These are phyloP conservation scores for Didymella exigua DNA, from an alignment of 2,329 filamentous ascomycete genomes.

Conservation along the genomic window DNA sequence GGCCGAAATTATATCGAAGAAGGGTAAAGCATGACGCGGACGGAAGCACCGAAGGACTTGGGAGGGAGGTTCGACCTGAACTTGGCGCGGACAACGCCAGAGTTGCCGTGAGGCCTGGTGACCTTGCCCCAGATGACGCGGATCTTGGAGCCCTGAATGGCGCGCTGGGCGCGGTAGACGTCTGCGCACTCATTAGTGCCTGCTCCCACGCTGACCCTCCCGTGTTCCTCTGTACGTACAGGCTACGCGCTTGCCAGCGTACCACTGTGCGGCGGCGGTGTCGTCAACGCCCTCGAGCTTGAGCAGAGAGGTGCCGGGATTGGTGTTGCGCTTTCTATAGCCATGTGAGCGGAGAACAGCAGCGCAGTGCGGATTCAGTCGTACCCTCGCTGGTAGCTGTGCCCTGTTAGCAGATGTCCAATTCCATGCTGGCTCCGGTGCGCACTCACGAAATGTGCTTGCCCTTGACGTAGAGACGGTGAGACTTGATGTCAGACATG, in stretches of 20 bases:
- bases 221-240: conserved; percentile 50
- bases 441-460: conserved; percentile 95
- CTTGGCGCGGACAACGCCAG: conserved; percentile 95
- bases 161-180: conserved; percentile 94
- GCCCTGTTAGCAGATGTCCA: conserved; percentile 52
- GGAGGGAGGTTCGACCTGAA: conserved; percentile 96
- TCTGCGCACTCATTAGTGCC: conserved; percentile 45
- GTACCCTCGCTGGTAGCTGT: conserved; percentile 76
- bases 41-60: conserved; percentile 84
- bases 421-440: conserved; percentile 11
- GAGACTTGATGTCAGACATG: conserved; percentile 48
- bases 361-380: conserved; percentile 17
- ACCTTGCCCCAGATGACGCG: conserved; percentile 96
- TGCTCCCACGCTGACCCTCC: not conserved
- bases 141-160: conserved; percentile 97
- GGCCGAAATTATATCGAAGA: conserved; percentile 81
- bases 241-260: conserved; percentile 97
- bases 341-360: conserved; percentile 23
- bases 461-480: conserved; percentile 64
- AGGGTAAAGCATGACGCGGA: conserved; percentile 97
- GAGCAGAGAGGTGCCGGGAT: conserved; percentile 88
- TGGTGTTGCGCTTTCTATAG: conserved; percentile 78
- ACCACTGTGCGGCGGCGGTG: conserved; percentile 86
- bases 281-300: conserved; percentile 98
- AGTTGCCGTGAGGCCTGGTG: conserved; percentile 96